These are phyloP conservation scores for Candolleomyces aberdarensis DNA, from an alignment of 768 basidiomycete species.

Conservation along the genomic window DNA sequence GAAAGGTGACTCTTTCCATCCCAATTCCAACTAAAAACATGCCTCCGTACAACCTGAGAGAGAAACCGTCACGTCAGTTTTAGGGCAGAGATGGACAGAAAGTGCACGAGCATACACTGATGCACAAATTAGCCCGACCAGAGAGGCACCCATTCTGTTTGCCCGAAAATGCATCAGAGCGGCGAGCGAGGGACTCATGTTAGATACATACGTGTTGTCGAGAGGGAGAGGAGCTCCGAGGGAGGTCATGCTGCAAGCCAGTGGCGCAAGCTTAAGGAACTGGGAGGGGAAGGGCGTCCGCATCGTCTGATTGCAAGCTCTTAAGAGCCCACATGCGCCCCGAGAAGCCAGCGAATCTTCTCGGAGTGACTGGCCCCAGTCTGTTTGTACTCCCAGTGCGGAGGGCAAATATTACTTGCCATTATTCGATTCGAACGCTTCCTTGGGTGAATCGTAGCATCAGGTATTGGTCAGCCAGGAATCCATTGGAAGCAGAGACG, in stretches of 20 bases:
- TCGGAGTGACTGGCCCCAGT: slow-evolving; percentile 1
- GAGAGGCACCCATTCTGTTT: slow-evolving; percentile 49
- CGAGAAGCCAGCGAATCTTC: slow-evolving; percentile 17
- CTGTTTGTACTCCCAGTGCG: slow-evolving; percentile 5
- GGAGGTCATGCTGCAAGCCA: slow-evolving; percentile 16
- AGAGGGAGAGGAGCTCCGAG: slow-evolving; percentile 16
- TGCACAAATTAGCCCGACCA: slow-evolving; percentile 47
- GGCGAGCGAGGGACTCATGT: not conserved
- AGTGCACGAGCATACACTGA: slow-evolving; percentile 33
- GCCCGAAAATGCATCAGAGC: not conserved
- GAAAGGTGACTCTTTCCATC: not conserved
- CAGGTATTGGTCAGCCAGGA: slow-evolving; percentile 4
- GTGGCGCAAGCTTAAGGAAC: slow-evolving; percentile 8
- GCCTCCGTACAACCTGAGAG: slow-evolving; percentile 51
- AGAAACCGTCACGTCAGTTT: not conserved
- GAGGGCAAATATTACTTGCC: slow-evolving; percentile 7
- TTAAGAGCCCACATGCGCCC: slow-evolving; percentile 17
- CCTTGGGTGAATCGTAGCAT: slow-evolving; percentile 7
- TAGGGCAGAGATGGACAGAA: not conserved
- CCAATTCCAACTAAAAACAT: slow-evolving; percentile 9
- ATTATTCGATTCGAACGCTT: slow-evolving; percentile 10
- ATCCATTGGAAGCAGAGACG: not conserved
- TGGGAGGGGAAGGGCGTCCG: slow-evolving; percentile 15
- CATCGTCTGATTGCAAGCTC: slow-evolving; percentile 14
- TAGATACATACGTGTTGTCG: slow-evolving; percentile 34